Evolutionary conservation across 495 filamentous ascomycete species (phyloP), one percentile per base, ranked within the genome.

Genomic region (Xylaria telfairii): DNA sequence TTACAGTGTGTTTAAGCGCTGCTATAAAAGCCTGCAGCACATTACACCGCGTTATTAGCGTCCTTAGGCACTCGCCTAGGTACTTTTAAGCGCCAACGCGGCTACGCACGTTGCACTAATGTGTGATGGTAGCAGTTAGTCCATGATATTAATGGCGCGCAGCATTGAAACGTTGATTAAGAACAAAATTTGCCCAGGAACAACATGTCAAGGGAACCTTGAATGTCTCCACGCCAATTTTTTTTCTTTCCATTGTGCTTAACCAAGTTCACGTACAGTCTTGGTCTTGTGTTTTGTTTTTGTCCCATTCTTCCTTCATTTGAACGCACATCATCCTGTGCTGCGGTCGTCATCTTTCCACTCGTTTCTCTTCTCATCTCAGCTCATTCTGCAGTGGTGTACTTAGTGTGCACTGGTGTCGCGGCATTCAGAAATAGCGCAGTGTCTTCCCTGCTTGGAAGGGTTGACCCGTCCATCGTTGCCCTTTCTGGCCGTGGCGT

Each of bases 141-240:
- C 12, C 59, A 34, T 17, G 6, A n/a, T n/a, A n/a, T n/a, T n/a
- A n/a, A n/a, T n/a, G n/a, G n/a, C n/a, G n/a, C n/a, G n/a, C n/a
- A n/a, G 59, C 59, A 39, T 39, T 41, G 21, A 59, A 59, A 59
- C 56, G 37, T 59, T 59, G 56, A 59, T 59, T 59, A 32, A 0
- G 4, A 1, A n/a, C 28, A 37, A 28, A 37, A 54, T 53, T 28
- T 53, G n/a, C n/a, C 49, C 12, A 46, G 26, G 15, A 54, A 21
- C 19, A 21, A 9, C 56, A 21, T 7, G 56, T 37, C 56, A 59
- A 59, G 19, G 32, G 24, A 54, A 54, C 49, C 49, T 54, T 54
- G 49, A 30, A 17, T 30, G 5, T 30, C 51, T 54, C 51, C 26
- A 54, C 13, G 51, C 51, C 56, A 37, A 34, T n/a, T 9, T n/a